Base-by-base conservation (phyloP, 2,329 filamentous ascomycete genomes). In the Penicillium sp. region DNA sequence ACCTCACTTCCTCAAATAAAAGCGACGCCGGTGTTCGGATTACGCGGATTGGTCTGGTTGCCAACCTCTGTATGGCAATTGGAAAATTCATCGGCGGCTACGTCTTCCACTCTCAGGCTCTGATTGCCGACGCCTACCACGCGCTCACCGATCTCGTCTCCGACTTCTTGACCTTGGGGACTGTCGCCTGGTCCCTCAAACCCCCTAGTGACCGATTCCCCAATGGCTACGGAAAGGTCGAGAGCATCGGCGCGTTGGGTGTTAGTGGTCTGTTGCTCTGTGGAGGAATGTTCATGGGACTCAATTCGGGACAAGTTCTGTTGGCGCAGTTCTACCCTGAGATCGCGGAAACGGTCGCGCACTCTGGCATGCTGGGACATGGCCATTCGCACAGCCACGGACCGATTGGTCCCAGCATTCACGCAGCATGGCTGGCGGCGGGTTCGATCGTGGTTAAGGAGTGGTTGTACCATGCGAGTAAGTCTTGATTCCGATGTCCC, bases 401-500 rank as follows among this genome's bases (percentile, higher is more conserved):
- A 4, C 82, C 82, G 51, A 76, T 83, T 34, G 84, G 86, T 1
- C 94, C 94, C 0, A 96, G 90, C 72, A 83, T 99, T 61, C 92
- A 97, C 72, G 94, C 94, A 21, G 93, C 90, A 7, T 99, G 94
- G 94, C 78, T 99, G 55, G 93, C 94, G 34, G 88, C 85, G 39
- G 93, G 90, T 18, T 96, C 91, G 2, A 94, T 99, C 53, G 74
- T 91, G 24, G 79, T 97, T 66, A 99, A 99, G 76, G 94, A 99
- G 75, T 99, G 92, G 90, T 79, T 99, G 24, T 99, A 97, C 71
- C 88, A 89, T 79, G 91, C 93, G 60, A 99, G 93, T 94, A 85
- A 80, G 89, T 84, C 5, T 8, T 27, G 1, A 27, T 39, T n/a
- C 9, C 10, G 45, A 16, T 48, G 18, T 21, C 36, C 11, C 32